Percentiles rank a stretch among this genome's conserved stretches.
Evolutionary conservation across 371 early-diverging fungal genomes (phyloP).

Genomic region (Syncephalastrum contaminatum): DNA sequence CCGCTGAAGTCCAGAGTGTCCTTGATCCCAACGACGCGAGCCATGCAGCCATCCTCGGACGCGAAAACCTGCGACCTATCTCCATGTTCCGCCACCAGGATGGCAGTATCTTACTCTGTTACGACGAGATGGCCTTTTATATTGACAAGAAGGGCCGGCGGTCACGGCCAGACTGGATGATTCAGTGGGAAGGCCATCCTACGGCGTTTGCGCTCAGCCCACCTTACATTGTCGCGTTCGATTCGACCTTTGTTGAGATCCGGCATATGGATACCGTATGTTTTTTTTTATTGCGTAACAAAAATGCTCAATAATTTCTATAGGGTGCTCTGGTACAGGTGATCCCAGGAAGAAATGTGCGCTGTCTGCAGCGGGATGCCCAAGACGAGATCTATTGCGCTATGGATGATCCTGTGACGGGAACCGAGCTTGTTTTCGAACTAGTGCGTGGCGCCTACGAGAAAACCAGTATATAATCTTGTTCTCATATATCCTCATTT

Average conservation of each 20-base stretch:
- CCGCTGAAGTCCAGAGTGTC: slow-evolving; percentile 58
- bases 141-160: slow-evolving; percentile 43
- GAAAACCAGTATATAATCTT: background rate
- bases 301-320: slow-evolving; percentile 31
- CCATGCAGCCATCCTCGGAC: slow-evolving; percentile 17
- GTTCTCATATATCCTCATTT: no score
- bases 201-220: slow-evolving; percentile 30
- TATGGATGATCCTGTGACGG: slow-evolving; percentile 26
- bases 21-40: slow-evolving; percentile 30
- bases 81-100: slow-evolving; percentile 73
- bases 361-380: slow-evolving; percentile 48
- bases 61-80: slow-evolving; percentile 57
- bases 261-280: slow-evolving; percentile 21
- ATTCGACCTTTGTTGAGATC: slow-evolving; percentile 35
- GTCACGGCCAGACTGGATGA: slow-evolving; percentile 24
- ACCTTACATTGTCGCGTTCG: slow-evolving; percentile 41
- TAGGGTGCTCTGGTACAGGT: slow-evolving; percentile 52
- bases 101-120: slow-evolving; percentile 83
- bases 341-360: slow-evolving; percentile 43
- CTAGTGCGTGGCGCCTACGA: slow-evolving; percentile 4
- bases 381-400: slow-evolving; percentile 47
- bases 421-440: slow-evolving; percentile 26
- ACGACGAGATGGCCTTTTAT: slow-evolving; percentile 57
- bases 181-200: slow-evolving; percentile 39
- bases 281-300: background rate